Base-by-base conservation (phyloP, 2,329 filamentous ascomycete genomes). In the Aspergillus glaucus region DNA sequence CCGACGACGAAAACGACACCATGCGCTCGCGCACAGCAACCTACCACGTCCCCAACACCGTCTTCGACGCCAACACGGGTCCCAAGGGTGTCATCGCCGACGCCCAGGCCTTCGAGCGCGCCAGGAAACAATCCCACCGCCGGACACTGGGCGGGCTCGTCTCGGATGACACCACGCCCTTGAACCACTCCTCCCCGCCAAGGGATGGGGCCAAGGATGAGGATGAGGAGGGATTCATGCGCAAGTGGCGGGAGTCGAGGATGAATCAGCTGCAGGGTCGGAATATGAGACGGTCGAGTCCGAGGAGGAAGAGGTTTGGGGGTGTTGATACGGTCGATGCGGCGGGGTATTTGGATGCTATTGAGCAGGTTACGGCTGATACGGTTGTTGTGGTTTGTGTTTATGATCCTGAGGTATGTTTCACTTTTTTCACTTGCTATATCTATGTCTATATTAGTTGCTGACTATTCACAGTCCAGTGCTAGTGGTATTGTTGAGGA, bases 301-400 rank as follows among this genome's bases (percentile, higher is more conserved):
- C 89, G 1, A 90, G 85, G 59, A 80, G 86, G 55, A 77, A 87
- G 55, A 77, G 85, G 50, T 97, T 87, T 65, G 93, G 93, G 19
- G 80, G 79, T 10, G 74, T 97, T 54, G 86, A 91, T 53, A 79
- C 82, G 50, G 93, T 97, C 1, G 91, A 97, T 74, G 92, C 89
- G 6, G 76, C 86, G 55, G 93, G 91, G 15, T 98, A 95, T 62
- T 79, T 98, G n/a, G 91, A 97, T 68, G 91, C 92, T 48, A 89
- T 97, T 58, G 93, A 98, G 73, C 93, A 89, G 71, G 88, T 92
- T 4, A 78, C 83, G 36, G 72, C 84, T 43, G 87, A 92, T 43
- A 92, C 88, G 0, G 80, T 87, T 3, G 91, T 97, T 2, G 86
- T 96, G 2, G 93, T 98, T 24, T 94, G 92, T 71, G 90, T 98